Base-by-base conservation (phyloP, 2,329 filamentous ascomycete species). In the Epichloe bromicola region DNA sequence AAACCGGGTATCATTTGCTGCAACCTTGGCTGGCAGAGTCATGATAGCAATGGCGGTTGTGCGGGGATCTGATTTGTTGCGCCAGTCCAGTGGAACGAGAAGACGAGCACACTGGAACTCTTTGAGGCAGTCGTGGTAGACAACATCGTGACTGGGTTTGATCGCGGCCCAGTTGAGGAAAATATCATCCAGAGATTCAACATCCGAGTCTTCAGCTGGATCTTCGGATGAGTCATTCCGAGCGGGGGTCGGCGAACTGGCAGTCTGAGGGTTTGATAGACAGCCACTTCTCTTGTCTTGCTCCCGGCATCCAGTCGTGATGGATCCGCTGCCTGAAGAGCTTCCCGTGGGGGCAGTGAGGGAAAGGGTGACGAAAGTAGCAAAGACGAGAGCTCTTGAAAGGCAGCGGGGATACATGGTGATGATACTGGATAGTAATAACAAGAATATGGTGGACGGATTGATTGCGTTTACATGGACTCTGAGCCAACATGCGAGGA, bases 61-160 rank as follows among this genome's bases (percentile, higher is more conserved):
- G 37, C 59, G 53, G 2, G 53, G 56, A 37, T 62, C 59, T n/a
- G 55, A 20, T 2, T 52, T 46, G 14, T 51, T 52, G 42, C 62
- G 60, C 67, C 68, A 74, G 59, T 74, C 66, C 20, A 73, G 63
- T 0, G 70, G 70, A 4, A 73, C 66, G 0, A 58, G 41, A 15
- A 74, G 67, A 12, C 69, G 64, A 3, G 71, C 69, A 51, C 71
- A 74, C 36, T 63, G 60, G 51, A 63, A 61, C 2, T 52, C 57
- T 11, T 56, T 55, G 60, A 69, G 71, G 60, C 70, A 74, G 3
- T 57, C 53, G 19, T 67, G 63, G 50, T 67, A 73, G 2, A 61
- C 55, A 20, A 74, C 59, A 20, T 65, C 58, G 6, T 54, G 44
- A 5, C 60, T 63, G 2, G 70, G 67, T 12, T 55, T 58, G 46